phyloP scores from a whole-genome alignment of 768 basidiomycete genomes.

The Lactarius tabidus region DNA sequence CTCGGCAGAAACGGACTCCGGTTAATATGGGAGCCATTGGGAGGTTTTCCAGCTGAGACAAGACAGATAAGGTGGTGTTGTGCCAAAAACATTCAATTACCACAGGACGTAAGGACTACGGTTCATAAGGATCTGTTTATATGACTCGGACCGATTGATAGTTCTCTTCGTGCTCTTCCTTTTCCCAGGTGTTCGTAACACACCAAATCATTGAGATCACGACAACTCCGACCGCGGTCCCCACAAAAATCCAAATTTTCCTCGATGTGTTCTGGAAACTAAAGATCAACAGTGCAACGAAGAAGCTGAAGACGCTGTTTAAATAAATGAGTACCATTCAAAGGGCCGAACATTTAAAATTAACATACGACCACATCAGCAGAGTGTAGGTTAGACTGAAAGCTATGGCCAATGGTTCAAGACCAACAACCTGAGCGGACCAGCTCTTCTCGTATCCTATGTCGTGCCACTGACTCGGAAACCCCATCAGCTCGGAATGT shows the following conservation, averaged over 20 bases:
- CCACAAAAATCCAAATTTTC: conserved; percentile 5
- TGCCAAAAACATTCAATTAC: no score
- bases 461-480: conserved; percentile 29
- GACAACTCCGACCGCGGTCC: background rate
- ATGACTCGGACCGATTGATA: no score
- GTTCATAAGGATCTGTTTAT: no score
- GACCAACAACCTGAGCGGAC: conserved; percentile 36
- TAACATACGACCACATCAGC: conserved; percentile 55
- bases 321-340: background rate
- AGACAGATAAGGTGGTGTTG: no score
- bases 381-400: conserved; percentile 54
- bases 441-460: conserved; percentile 29
- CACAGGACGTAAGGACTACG: no score
- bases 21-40: no score
- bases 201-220: conserved; percentile 3
- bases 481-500: background rate
- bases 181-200: conserved; percentile 25
- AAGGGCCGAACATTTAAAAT: background rate
- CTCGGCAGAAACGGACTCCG: no score
- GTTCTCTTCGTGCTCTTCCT: no score
- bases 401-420: conserved; percentile 49
- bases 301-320: conserved; percentile 38
- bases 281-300: conserved; percentile 34
- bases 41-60: no score
- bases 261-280: background rate